Evolutionary conservation across 2,329 filamentous ascomycete genomes (phyloP).

Genomic region (Penicillium sp.): DNA sequence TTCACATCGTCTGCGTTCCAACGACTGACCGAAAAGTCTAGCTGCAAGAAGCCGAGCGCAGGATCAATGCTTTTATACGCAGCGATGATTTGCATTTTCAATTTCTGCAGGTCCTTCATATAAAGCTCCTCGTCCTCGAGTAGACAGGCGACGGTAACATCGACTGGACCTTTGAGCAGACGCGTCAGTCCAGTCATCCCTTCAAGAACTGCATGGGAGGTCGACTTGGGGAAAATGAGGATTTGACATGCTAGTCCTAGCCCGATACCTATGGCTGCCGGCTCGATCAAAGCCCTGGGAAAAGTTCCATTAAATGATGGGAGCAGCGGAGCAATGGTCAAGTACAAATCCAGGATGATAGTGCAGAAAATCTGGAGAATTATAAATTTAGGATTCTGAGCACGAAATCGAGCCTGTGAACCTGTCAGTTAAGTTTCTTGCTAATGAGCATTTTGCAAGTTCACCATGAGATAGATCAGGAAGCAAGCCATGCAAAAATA

Average conservation of each 20-base stretch:
- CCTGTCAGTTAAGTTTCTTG: background rate
- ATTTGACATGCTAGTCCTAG: constrained; percentile 43
- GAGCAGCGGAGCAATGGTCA: constrained; percentile 42
- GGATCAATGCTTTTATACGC: constrained; percentile 39
- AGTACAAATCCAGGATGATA: constrained; percentile 45
- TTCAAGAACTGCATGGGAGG: constrained; percentile 42
- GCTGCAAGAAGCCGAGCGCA: constrained; percentile 41
- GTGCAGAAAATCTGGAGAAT: constrained; percentile 45
- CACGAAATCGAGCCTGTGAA: constrained; percentile 41
- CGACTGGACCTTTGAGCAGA: constrained; percentile 27
- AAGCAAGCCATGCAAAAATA: constrained; percentile 38
- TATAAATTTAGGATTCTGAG: constrained; percentile 43
- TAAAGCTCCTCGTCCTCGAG: constrained; percentile 14
- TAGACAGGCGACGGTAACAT: constrained; percentile 24
- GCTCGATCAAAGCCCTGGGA: constrained; percentile 40
- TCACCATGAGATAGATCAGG: constrained; percentile 43
- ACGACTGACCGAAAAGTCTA: constrained; percentile 45
- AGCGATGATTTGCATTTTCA: constrained; percentile 33
- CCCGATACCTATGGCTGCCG: constrained; percentile 44
- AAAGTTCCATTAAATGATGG: constrained; percentile 40
- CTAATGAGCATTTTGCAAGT: background rate
- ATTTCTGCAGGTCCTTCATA: constrained; percentile 22
- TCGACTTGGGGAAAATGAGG: constrained; percentile 48
- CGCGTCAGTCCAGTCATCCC: constrained; percentile 29
- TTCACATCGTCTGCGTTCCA: constrained; percentile 45